phyloP scores from a whole-genome alignment of 352 stramenopile genomes.

The Plasmopara halstedii region DNA sequence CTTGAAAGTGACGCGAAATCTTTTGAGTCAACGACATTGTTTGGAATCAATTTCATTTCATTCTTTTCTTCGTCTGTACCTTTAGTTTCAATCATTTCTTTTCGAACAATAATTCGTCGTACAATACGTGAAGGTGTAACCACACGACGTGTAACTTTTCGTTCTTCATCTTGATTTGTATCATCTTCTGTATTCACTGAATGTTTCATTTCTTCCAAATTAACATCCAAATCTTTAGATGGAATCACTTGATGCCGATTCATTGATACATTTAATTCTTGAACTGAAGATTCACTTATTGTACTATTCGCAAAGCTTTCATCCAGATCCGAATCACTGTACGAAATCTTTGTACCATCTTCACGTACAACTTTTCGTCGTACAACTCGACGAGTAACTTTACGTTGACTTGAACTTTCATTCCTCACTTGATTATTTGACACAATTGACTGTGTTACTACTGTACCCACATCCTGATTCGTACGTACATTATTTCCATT shows the following conservation, averaged over 20 bases:
- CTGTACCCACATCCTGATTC: no score
- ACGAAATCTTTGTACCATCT: background rate
- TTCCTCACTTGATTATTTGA: constrained; percentile 2
- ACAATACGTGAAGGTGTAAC: constrained; percentile 22
- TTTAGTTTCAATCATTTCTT: constrained; percentile 3
- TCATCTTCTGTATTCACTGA: no score
- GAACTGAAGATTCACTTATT: constrained; percentile 15
- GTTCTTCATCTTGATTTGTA: constrained; percentile 3
- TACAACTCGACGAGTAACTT: background rate
- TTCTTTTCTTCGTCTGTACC: constrained; percentile 3
- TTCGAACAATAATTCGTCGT: constrained; percentile 17
- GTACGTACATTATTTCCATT: constrained; percentile 16
- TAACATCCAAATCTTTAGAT: no score
- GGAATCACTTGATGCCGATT: no score
- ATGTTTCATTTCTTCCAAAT: no score
- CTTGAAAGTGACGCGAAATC: background rate
- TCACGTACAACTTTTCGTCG: background rate
- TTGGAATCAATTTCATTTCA: constrained; percentile 6
- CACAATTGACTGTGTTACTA: constrained; percentile 4
- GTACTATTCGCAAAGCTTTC: constrained; percentile 16
- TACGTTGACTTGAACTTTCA: constrained; percentile 15
- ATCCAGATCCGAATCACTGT: background rate
- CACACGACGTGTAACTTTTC: constrained; percentile 19
- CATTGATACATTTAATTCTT: no score
- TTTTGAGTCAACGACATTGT: no score